These are phyloP conservation scores for Paracorniculantispora psalliotae DNA, from an alignment of 2,329 filamentous ascomycete genomes.

Conservation along the genomic window DNA sequence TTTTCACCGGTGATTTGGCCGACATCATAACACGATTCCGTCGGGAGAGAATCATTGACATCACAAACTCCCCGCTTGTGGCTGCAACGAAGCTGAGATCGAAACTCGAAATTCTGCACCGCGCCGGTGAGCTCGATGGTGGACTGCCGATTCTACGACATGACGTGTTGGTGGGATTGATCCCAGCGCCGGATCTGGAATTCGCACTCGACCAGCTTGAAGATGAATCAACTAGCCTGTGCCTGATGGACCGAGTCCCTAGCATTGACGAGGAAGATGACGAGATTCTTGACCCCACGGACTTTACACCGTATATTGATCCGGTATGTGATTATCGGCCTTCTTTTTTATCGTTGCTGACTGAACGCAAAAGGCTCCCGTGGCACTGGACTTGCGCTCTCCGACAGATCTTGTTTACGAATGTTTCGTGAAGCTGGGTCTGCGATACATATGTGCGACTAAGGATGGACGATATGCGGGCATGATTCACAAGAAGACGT, in stretches of 20 bases:
- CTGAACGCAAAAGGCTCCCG: too few species aligned
- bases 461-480: constrained; percentile 81
- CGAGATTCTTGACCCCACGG: constrained; percentile 60
- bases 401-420: constrained; percentile 96
- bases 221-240: constrained; percentile 68
- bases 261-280: constrained; percentile 61
- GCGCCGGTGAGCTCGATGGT: constrained; percentile 84
- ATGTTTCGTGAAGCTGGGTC: constrained; percentile 87
- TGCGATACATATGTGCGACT: constrained; percentile 88
- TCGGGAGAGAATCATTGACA: constrained; percentile 78
- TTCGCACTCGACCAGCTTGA: constrained; percentile 82
- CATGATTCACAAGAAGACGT: constrained; percentile 94
- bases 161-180: constrained; percentile 77
- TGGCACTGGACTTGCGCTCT: constrained; percentile 81
- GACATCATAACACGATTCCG: constrained; percentile 78
- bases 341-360: too few species aligned
- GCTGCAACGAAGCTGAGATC: constrained; percentile 68
- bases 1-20: constrained; percentile 82
- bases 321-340: constrained; percentile 65
- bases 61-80: constrained; percentile 75
- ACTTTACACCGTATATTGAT: constrained; percentile 90
- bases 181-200: constrained; percentile 89
- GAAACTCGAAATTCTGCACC: constrained; percentile 78
- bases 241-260: constrained; percentile 71
- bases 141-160: constrained; percentile 82